Conservation (phyloP, 2,329 filamentous ascomycete genomes). For the Aspergillus calidoustus region DNA sequence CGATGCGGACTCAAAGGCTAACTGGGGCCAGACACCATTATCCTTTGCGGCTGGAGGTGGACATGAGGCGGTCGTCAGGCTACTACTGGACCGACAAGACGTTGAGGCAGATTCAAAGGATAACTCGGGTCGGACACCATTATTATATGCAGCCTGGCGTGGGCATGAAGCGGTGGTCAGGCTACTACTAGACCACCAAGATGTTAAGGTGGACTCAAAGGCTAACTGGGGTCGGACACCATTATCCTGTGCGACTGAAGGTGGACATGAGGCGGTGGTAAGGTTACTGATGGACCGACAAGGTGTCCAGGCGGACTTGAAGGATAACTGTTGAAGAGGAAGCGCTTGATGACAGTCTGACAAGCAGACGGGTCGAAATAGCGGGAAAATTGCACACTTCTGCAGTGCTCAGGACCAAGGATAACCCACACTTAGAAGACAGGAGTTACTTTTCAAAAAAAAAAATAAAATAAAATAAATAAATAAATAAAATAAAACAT, state of each 20-base stretch:
- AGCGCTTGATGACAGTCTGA: too few relatives aligned
- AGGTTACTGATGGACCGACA: neutral
- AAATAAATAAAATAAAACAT: too few relatives aligned
- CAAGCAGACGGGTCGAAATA: too few relatives aligned
- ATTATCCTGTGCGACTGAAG: neutral
- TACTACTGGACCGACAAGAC: conserved; percentile 2
- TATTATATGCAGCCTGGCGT: too few relatives aligned
- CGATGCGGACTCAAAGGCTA: neutral
- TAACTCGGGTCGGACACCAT: too few relatives aligned
- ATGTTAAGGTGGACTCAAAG: neutral
- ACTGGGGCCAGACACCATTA: neutral
- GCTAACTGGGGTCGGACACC: neutral
- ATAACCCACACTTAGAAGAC: too few relatives aligned
- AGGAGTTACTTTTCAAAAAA: too few relatives aligned
- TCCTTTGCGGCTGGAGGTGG: conserved; percentile 1
- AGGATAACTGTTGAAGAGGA: neutral
- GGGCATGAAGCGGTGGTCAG: neutral
- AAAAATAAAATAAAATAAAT: too few relatives aligned
- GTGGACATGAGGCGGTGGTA: neutral
- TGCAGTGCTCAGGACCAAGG: too few relatives aligned
- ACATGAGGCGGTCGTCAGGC: neutral
- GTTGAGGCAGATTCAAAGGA: too few relatives aligned
- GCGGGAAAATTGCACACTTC: too few relatives aligned
- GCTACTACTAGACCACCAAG: neutral
- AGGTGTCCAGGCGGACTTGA: neutral